Evolutionary conservation across 371 early-diverging fungal genomes (phyloP), one percentile per base, ranked within the genome.

Genomic region (Thermomucor indicae-seudaticae): DNA sequence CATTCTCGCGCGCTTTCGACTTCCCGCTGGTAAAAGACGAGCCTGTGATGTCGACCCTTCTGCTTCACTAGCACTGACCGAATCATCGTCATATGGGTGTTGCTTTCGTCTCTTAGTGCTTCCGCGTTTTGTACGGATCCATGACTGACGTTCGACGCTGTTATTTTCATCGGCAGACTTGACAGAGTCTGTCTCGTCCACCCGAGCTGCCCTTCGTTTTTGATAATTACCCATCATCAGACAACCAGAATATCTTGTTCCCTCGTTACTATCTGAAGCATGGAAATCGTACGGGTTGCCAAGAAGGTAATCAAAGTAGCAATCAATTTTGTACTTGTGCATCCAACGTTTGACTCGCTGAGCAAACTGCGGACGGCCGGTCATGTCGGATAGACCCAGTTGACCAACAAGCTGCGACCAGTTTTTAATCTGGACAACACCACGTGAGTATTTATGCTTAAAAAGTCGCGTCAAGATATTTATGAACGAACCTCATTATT

Each of bases 321-420:
- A 69, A 44, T 75, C 75, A 23, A 75, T 75, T 30, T 71, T 67
- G 43, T 71, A 71, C 24, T 67, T 64, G 35, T 69, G 67, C 75
- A 75, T 75, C 75, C 75, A 75, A 38, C 75, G 54, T 24, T 75
- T 75, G 11, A 71, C 72, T 1, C 75, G 57, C 32, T 75, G 75
- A 1, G 75, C 75, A 56, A 75, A 75, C 42, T 75, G 75, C 1
- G 75, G 75, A 7, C 75, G 58, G 1, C 71, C 69, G 14, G 67
- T 43, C 57, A 70, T 67, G 39, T 75, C 75, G 0, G 59, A 44
- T 32, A 71, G 46, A 0, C 75, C 75, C 19, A 75, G 58, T 37
- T 69, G 64, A 4, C 75, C 75, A 19, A 75, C 75, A 7, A 75
- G 45, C 48, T 75, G 75, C 14, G 75, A 75, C 75, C 75, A 75